Conservation (phyloP, 1,139 yeast species). For the Diutina mesorugosa region DNA sequence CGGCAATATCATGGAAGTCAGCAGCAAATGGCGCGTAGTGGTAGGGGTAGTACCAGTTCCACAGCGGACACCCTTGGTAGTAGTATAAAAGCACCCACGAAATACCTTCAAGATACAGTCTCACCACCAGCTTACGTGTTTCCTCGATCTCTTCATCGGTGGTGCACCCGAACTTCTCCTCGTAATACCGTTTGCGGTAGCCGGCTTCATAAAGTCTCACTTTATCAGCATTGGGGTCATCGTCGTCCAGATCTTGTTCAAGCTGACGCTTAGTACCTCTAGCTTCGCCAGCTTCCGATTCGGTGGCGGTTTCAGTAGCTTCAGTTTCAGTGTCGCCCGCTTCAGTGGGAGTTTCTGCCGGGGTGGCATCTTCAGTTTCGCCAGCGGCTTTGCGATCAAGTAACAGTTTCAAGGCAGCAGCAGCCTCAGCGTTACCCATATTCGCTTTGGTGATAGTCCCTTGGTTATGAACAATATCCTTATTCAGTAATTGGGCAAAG, state of each 20-base stretch:
- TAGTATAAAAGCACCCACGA: slow-evolving; percentile 94
- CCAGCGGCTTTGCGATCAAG: slow-evolving; percentile 26
- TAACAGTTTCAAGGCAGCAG: slow-evolving; percentile 44
- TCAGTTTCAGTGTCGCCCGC: slow-evolving; percentile 55
- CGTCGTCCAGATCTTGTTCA: slow-evolving; percentile 49
- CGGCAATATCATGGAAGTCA: slow-evolving; percentile 46
- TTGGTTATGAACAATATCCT: slow-evolving; percentile 59
- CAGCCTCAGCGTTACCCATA: slow-evolving; percentile 61
- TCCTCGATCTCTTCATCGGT: slow-evolving; percentile 44
- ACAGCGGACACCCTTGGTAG: slow-evolving; percentile 80
- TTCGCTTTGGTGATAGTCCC: slow-evolving; percentile 64
- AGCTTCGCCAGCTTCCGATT: slow-evolving; percentile 52
- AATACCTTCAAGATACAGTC: slow-evolving; percentile 81
- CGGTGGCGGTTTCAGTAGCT: slow-evolving; percentile 29
- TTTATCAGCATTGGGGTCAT: slow-evolving; percentile 61
- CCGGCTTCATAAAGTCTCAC: slow-evolving; percentile 60
- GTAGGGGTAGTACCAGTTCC: slow-evolving; percentile 88
- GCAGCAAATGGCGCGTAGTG: slow-evolving; percentile 92
- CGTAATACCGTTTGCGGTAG: slow-evolving; percentile 37
- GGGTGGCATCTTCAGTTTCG: slow-evolving; percentile 49
- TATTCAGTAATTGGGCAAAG: slow-evolving; percentile 48
- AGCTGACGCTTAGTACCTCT: slow-evolving; percentile 55
- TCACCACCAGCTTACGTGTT: slow-evolving; percentile 36
- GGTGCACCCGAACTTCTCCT: slow-evolving; percentile 61
- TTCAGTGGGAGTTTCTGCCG: slow-evolving; percentile 58